Conservation (phyloP, 805 yeast genomes). For the Saccharomyces jurei region DNA sequence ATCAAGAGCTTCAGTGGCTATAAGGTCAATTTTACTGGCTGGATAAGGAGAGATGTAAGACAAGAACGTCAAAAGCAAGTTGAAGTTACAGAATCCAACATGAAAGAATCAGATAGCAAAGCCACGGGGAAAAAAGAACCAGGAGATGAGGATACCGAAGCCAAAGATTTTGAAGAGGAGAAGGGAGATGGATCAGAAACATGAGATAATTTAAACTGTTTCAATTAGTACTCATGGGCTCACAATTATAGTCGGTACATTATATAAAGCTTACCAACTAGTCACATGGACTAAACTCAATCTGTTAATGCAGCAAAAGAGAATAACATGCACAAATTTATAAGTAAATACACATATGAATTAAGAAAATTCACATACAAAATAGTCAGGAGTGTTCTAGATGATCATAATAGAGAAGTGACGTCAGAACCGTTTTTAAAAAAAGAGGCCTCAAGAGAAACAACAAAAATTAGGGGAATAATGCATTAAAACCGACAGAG, state of each 20-base stretch:
- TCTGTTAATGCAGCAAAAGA: neutral
- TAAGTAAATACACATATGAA: neutral
- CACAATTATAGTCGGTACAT: neutral
- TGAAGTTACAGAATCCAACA: neutral
- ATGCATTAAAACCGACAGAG: too few species aligned
- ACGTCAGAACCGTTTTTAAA: too few species aligned
- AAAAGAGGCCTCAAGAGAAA: too few species aligned
- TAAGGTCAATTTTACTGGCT: constrained; percentile 20
- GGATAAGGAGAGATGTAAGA: constrained; percentile 21
- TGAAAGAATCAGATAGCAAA: neutral
- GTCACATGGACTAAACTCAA: neutral
- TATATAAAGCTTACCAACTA: neutral
- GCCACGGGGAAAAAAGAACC: neutral
- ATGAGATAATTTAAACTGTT: neutral
- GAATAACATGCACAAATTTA: neutral
- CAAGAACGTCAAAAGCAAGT: constrained; percentile 2
- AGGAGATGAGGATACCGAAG: constrained; percentile 2
- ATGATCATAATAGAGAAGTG: neutral
- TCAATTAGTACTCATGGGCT: neutral
- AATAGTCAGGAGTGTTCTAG: neutral
- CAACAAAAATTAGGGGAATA: too few species aligned
- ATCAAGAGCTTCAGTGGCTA: constrained; percentile 26
- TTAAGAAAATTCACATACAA: neutral
- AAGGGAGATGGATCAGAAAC: neutral
- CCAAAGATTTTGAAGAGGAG: neutral